Evolutionary conservation across 1,139 yeast genomes (phyloP), one percentile per base, ranked within the genome.

Genomic region (Hyphopichia buzzinii): DNA sequence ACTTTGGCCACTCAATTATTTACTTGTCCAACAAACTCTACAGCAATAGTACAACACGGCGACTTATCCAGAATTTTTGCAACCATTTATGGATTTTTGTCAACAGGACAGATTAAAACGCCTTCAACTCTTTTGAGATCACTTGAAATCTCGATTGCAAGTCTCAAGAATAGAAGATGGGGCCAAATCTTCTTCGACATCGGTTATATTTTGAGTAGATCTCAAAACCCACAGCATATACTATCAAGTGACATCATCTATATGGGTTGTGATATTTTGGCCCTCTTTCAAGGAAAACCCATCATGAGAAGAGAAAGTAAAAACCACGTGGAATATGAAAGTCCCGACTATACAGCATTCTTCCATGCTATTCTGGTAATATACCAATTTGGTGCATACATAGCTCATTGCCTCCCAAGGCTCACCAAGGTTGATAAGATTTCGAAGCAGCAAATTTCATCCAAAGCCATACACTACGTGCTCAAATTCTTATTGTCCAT

Each of bases 241-340:
- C 47, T 68, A 14, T 55, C 64, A 0, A 51, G 54, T 21, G 63
- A 61, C 25, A 57, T 65, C 6, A 56, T 75, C 2, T 69, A 81
- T 3, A 60, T 74, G 59, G 75, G 81, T 3, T 79, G 82, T 43
- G 92, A 80, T 52, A 76, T 82, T 36, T 58, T 84, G 35, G 70
- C 75, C 17, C 65, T 87, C 19, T 88, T 90, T 53, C 96, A 90
- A 57, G 94, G 95, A 3, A 74, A 81, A 35, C 85, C 95, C 1
- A 83, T 85, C 0, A 64, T 88, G 50, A 75, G 72, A 46, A 71
- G 97, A 43, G 96, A 88, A 52, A 77, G 79, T n/a, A 71, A 75
- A 11, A 81, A 79, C 40, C 98, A 92, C 56, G 88, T 92, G 10
- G 97, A 90, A 53, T 92, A 85, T 54, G 98, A 92, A 53, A 82